Evolutionary conservation across 768 basidiomycete genomes (phyloP).

Genomic region (Glaciozyma antarctica): DNA sequence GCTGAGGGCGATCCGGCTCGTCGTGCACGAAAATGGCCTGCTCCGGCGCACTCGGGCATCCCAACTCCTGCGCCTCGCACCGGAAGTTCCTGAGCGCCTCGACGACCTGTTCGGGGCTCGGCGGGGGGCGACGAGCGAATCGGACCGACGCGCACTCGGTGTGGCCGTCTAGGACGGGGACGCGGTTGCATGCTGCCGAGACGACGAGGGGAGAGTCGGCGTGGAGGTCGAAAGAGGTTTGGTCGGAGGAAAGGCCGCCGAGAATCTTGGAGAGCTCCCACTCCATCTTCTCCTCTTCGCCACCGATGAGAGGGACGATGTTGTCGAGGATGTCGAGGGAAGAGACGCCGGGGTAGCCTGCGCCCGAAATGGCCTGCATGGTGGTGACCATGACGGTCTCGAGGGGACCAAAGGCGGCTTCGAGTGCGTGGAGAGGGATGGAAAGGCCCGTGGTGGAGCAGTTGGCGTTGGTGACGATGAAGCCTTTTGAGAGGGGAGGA

Average conservation of each 20-base stretch:
- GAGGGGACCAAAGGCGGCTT: slow-evolving; percentile 85
- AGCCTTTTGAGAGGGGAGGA: slow-evolving; percentile 59
- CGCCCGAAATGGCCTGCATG: slow-evolving; percentile 95
- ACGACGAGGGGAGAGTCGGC: slow-evolving; percentile 68
- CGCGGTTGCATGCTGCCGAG: slow-evolving; percentile 87
- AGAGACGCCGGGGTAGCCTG: slow-evolving; percentile 90
- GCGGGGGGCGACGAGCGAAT: slow-evolving; percentile 68
- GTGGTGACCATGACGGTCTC: slow-evolving; percentile 86
- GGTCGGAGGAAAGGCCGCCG: slow-evolving; percentile 57
- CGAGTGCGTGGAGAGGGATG: slow-evolving; percentile 81
- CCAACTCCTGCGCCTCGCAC: slow-evolving; percentile 62
- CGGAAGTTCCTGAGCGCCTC: slow-evolving; percentile 67
- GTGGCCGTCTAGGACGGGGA: slow-evolving; percentile 92
- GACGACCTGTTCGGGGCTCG: slow-evolving; percentile 75
- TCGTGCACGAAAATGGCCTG: slow-evolving; percentile 86
- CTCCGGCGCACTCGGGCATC: slow-evolving; percentile 73
- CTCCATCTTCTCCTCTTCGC: slow-evolving; percentile 92
- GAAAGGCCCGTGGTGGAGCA: slow-evolving; percentile 91
- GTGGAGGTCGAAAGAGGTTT: slow-evolving; percentile 74
- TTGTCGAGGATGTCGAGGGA: slow-evolving; percentile 90
- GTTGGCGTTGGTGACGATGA: slow-evolving; percentile 97
- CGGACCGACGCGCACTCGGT: slow-evolving; percentile 79
- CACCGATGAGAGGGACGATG: slow-evolving; percentile 83
- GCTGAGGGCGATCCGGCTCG: slow-evolving; percentile 85
- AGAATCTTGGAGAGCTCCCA: slow-evolving; percentile 98